phyloP scores from a whole-genome alignment of 2,329 filamentous ascomycete genomes.

The Endoconidiophora laricicola region DNA sequence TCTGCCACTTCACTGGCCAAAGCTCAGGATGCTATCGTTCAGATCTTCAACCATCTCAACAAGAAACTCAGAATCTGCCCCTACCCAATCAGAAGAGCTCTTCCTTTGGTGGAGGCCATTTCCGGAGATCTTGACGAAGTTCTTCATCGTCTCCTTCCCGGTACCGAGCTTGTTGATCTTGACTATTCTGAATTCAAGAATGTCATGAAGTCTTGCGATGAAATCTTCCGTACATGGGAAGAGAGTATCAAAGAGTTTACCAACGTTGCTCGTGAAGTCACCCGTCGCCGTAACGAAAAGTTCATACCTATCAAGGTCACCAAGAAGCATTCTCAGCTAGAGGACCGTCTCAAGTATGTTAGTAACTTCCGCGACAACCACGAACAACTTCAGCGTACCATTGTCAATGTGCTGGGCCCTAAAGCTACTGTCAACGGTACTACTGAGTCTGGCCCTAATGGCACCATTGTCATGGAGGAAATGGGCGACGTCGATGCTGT shows the following conservation, averaged over 20 bases:
- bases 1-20: slow-evolving; percentile 82
- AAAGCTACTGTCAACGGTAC: slow-evolving; percentile 36
- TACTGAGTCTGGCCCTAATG: slow-evolving; percentile 29
- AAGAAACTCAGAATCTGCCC: slow-evolving; percentile 94
- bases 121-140: slow-evolving; percentile 81
- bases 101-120: slow-evolving; percentile 92
- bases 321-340: slow-evolving; percentile 72
- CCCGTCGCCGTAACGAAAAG: slow-evolving; percentile 82
- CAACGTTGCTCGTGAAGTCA: slow-evolving; percentile 90
- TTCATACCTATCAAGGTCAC: slow-evolving; percentile 97
- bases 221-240: slow-evolving; percentile 86
- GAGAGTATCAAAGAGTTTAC: slow-evolving; percentile 96
- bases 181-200: slow-evolving; percentile 80
- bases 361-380: slow-evolving; percentile 91
- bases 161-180: slow-evolving; percentile 76
- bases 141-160: slow-evolving; percentile 71
- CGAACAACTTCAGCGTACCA: slow-evolving; percentile 90
- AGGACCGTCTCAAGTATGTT: slow-evolving; percentile 85
- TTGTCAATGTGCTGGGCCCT: slow-evolving; percentile 86
- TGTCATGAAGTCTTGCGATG: slow-evolving; percentile 68
- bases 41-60: slow-evolving; percentile 90
- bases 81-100: slow-evolving; percentile 79
- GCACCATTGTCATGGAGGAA: slow-evolving; percentile 66
- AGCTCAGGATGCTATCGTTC: slow-evolving; percentile 70
- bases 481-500: slow-evolving; percentile 96